Base-by-base conservation (phyloP, 805 yeast genomes). In the Saturnispora galanensis region DNA sequence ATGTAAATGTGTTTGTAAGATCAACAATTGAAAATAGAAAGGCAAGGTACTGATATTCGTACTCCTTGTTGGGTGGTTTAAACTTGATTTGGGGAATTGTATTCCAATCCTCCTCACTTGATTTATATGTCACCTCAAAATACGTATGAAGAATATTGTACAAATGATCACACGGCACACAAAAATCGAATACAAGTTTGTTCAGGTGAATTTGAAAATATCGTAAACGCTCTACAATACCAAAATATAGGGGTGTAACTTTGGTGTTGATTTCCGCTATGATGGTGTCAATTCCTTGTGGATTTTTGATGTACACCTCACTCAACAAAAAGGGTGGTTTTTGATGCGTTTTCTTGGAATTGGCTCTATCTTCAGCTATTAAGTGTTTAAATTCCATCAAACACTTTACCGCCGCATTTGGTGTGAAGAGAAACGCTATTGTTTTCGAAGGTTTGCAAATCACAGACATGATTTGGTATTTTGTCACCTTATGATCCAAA, bases 121-220 rank as follows among this genome's bases (percentile, higher is more conserved):
- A 21, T 21, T 21, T 21, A 6, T 21, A 21, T 21, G 26, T 21
- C 26, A 36, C 28, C 28, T 42, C 28, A 17, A 42, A 42, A n/a
- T 42, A 32, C 8, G 45, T 15, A 21, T 42, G 45, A 36, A 42
- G 16, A 13, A 42, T 42, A 1, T 40, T 35, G 16, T 21, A 42
- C 12, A 42, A 16, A 7, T n/a, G 8, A 18, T 42, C 45, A 42
- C 41, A 30, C 8, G 52, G 52, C 3, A 52, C 10, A 26, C 43
- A 40, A 10, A 45, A 37, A 17, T 47, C 28, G 28, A 40, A 47
- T 18, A 50, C 28, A 8, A 50, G 15, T 2, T 21, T 28, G 36
- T 50, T 50, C 10, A 52, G 38, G 9, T 41, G n/a, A 4, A 13
- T n/a, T 35, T 48, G 50, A 36, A 52, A 52, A n/a, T 28, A 45